Percentiles rank a stretch among this genome's conserved stretches.
Conservation (phyloP, 1,139 yeast genomes). For the Suzukiozyma palmioleophila region DNA sequence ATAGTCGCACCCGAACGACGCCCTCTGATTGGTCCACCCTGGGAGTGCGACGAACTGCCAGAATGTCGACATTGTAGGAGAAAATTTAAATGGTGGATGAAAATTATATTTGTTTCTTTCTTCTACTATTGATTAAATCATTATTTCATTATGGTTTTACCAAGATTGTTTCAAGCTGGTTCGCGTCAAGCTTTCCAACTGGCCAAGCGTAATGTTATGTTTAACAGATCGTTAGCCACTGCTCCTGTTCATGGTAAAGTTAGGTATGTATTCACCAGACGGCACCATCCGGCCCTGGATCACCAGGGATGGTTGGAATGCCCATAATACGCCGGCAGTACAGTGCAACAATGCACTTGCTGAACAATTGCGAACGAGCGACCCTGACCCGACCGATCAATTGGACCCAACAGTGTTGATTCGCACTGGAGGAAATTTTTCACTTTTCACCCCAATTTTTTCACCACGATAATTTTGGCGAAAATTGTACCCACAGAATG, state of each 20-base stretch:
- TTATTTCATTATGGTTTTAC: constrained; percentile 53
- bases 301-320: too few relatives aligned
- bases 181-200: constrained; percentile 89
- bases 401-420: constrained; percentile 1
- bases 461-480: background rate
- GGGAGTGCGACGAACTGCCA: background rate
- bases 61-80: constrained; percentile 1
- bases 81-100: constrained; percentile 4
- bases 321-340: too few relatives aligned
- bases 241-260: constrained; percentile 83
- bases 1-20: background rate
- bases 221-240: constrained; percentile 82
- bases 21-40: background rate
- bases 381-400: too few relatives aligned
- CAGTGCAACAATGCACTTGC: too few relatives aligned
- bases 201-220: constrained; percentile 76
- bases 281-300: too few relatives aligned
- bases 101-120: constrained; percentile 5
- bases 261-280: constrained; percentile 55
- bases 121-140: constrained; percentile 4
- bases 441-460: constrained; percentile 11
- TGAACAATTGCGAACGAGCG: too few relatives aligned
- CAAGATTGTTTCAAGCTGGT: constrained; percentile 88
- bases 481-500: too few relatives aligned
- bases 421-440: constrained; percentile 30